These are phyloP conservation scores for Paramecium octaurelia DNA, from an alignment of 73 alveolate species.

Conservation along the genomic window DNA sequence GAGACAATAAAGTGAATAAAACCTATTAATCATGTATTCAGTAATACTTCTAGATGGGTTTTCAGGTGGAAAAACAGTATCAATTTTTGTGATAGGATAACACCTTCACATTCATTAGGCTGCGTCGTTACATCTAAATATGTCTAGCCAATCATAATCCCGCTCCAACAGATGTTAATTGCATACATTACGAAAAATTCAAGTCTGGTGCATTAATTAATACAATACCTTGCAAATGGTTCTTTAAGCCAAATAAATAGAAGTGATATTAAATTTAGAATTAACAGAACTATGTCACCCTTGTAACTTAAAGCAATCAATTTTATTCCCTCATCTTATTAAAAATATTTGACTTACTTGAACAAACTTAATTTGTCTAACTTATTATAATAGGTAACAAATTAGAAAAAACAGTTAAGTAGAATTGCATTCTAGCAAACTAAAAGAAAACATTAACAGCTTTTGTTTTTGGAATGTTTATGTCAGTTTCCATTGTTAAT, in stretches of 20 bases:
- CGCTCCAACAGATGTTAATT: conserved; percentile 34
- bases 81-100: not conserved
- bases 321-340: conserved; percentile 29
- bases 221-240: conserved; percentile 42
- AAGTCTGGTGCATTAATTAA: conserved; percentile 3
- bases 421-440: conserved; percentile 48
- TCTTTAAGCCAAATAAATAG: conserved; percentile 27
- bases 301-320: conserved; percentile 17
- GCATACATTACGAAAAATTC: conserved; percentile 48
- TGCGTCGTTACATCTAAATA: not conserved
- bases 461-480: conserved; percentile 43
- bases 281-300: not conserved
- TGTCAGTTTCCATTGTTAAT: conserved; percentile 40
- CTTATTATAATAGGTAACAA: not conserved
- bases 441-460: conserved; percentile 33
- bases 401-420: conserved; percentile 7
- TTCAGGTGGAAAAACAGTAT: not conserved
- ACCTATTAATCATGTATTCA: not conserved
- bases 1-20: not conserved
- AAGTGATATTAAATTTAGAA: not conserved
- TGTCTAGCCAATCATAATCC: not conserved
- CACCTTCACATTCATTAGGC: conserved; percentile 16
- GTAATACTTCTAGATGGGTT: not conserved
- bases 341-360: not conserved
- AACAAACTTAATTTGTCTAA: conserved; percentile 28